Percentiles rank a stretch among this genome's conserved stretches.
These are phyloP conservation scores for Conoideocrella luteorostrata DNA, from an alignment of 2,329 filamentous ascomycete genomes.

Conservation along the genomic window DNA sequence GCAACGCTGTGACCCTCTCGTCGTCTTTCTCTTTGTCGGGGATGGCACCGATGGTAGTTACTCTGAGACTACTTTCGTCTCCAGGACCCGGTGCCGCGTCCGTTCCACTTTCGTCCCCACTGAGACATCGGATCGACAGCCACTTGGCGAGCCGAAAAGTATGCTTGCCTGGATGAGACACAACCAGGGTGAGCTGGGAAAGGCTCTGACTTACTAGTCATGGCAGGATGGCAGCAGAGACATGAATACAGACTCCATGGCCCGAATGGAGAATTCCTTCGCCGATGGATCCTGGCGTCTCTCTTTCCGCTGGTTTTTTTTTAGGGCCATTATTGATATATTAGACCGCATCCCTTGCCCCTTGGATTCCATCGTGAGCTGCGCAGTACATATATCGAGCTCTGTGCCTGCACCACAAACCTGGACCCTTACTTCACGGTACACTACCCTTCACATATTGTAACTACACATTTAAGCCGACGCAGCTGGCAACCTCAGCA, in stretches of 20 bases:
- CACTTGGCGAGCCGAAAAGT: constrained; percentile 4
- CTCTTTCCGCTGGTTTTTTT: background rate
- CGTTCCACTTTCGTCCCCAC: background rate
- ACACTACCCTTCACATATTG: too few relatives aligned
- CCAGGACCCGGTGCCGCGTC: constrained; percentile 1
- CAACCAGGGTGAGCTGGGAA: background rate
- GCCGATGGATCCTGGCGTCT: constrained; percentile 1
- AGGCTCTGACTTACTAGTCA: constrained; percentile 1
- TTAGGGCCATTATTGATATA: too few relatives aligned
- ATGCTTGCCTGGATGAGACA: constrained; percentile 1
- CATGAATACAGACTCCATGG: background rate
- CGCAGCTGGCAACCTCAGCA: background rate
- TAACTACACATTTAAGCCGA: too few relatives aligned
- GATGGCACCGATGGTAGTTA: background rate
- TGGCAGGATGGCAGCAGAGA: background rate
- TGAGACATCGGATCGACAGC: constrained; percentile 5
- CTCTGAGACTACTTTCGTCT: background rate
- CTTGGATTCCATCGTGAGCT: too few relatives aligned
- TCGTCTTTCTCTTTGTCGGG: background rate
- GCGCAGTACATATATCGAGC: background rate
- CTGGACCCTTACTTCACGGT: background rate
- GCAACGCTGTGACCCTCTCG: background rate
- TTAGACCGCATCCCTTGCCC: too few relatives aligned
- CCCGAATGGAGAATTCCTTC: constrained; percentile 6
- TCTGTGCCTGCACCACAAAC: background rate